Evolutionary conservation across 2,329 filamentous ascomycete species (phyloP).

Genomic region (Fusarium humuli): DNA sequence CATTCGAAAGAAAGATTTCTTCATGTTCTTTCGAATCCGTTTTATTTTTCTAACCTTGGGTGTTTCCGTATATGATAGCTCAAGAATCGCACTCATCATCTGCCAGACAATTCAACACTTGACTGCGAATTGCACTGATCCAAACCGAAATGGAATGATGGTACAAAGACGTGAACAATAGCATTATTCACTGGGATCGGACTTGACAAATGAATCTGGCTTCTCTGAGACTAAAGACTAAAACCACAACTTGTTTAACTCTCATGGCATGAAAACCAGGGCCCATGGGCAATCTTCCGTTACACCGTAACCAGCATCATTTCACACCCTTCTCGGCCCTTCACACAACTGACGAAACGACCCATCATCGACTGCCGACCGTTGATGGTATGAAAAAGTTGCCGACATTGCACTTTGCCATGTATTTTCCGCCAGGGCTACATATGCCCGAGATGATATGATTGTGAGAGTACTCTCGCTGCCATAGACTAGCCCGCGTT

Average conservation of each 20-base stretch:
- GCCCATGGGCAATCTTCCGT: background rate
- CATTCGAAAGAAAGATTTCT: background rate
- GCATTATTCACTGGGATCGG: background rate
- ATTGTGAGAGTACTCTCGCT: background rate
- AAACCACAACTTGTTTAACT: background rate
- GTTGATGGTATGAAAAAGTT: too few species aligned
- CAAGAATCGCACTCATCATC: background rate
- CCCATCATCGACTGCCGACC: background rate
- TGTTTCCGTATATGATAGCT: background rate
- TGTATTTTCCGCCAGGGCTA: too few species aligned
- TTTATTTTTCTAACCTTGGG: fast-evolving
- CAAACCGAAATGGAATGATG: fast-evolving
- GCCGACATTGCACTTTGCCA: too few species aligned
- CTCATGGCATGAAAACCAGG: background rate
- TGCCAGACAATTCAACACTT: background rate
- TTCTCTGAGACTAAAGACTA: background rate
- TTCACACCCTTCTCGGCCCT: background rate
- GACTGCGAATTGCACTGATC: fast-evolving
- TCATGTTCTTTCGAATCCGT: background rate
- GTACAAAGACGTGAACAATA: background rate
- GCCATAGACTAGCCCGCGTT: background rate
- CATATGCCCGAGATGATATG: too few species aligned
- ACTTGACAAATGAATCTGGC: background rate
- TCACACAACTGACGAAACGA: background rate
- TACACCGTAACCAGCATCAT: background rate